A percentile compares a stretch with the other conserved stretches of the same genome.
Evolutionary conservation across 2,329 filamentous ascomycete species (phyloP).

Genomic region (Clarireedia hainanense): DNA sequence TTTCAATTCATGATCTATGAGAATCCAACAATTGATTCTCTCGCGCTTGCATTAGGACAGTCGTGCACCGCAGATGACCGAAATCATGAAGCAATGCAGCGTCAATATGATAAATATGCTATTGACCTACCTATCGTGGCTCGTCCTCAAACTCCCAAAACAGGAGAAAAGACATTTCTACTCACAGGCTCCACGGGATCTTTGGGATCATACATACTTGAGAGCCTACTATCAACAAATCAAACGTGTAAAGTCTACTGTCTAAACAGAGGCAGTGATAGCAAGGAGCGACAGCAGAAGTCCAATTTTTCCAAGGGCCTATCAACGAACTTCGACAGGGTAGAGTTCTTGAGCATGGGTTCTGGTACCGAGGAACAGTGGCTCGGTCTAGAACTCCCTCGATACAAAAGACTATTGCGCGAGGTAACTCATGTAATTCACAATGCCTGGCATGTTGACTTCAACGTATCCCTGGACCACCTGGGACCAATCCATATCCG

Average conservation of each 20-base stretch:
- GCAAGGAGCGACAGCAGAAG: slow-evolving; percentile 9
- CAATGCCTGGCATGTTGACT: slow-evolving; percentile 33
- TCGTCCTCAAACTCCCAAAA: background rate
- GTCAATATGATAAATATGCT: background rate
- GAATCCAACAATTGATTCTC: background rate
- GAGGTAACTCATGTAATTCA: slow-evolving; percentile 3
- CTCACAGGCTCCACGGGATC: slow-evolving; percentile 43
- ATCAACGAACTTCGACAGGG: slow-evolving; percentile 23
- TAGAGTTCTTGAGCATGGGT: slow-evolving; percentile 42
- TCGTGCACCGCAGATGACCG: background rate
- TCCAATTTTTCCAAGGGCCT: background rate
- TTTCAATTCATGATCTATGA: background rate
- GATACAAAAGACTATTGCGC: slow-evolving; percentile 1
- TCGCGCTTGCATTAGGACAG: background rate
- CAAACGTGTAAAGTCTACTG: slow-evolving; percentile 37
- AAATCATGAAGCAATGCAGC: background rate
- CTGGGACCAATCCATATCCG: slow-evolving; percentile 18
- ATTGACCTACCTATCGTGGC: background rate
- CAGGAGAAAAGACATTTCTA: slow-evolving; percentile 17
- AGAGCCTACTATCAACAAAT: slow-evolving; percentile 27
- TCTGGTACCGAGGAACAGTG: slow-evolving; percentile 30
- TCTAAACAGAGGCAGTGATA: slow-evolving; percentile 34
- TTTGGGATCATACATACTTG: slow-evolving; percentile 40
- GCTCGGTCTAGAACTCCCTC: slow-evolving; percentile 37
- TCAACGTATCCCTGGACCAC: slow-evolving; percentile 27